Evolutionary conservation across 371 early-diverging fungal species (phyloP).

Genomic region (Mucor piriformis): DNA sequence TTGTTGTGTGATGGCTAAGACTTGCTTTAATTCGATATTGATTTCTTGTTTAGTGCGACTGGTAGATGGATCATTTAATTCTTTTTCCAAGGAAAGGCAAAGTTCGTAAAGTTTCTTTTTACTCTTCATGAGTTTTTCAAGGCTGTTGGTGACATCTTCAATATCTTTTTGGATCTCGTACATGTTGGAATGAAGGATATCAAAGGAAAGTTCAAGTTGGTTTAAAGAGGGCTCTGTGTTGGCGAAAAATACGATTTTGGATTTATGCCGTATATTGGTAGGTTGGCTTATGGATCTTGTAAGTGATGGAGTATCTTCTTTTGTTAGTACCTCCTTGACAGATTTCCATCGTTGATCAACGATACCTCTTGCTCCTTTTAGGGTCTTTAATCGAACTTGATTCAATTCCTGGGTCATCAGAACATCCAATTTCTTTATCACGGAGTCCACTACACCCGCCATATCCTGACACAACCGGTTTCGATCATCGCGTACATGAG

Average conservation of each 20-base stretch:
- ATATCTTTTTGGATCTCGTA: conserved; percentile 63
- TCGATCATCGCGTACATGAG: conserved; percentile 36
- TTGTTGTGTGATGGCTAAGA: conserved; percentile 33
- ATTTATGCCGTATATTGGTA: neutral
- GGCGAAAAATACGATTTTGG: neutral
- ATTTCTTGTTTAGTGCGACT: conserved; percentile 17
- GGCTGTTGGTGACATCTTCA: conserved; percentile 43
- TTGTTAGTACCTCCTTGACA: conserved; percentile 21
- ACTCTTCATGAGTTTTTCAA: conserved; percentile 37
- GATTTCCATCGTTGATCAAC: conserved; percentile 29
- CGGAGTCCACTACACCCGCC: no score
- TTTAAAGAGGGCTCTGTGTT: conserved; percentile 37
- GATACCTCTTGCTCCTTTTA: conserved; percentile 1
- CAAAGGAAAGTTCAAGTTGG: conserved; percentile 60
- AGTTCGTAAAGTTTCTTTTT: conserved; percentile 59
- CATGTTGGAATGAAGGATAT: conserved; percentile 57
- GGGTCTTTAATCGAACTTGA: no score
- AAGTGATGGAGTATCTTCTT: neutral
- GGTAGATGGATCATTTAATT: neutral
- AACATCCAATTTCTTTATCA: conserved; percentile 25
- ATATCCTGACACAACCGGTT: conserved; percentile 34
- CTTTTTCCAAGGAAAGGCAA: conserved; percentile 49
- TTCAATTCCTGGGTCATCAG: no score
- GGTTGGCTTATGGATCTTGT: neutral
- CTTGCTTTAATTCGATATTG: conserved; percentile 32